A percentile compares a stretch with the other conserved stretches of the same genome.
These are phyloP conservation scores for Arthrobotrys megalospora DNA, from an alignment of 2,329 filamentous ascomycete species.

Conservation along the genomic window DNA sequence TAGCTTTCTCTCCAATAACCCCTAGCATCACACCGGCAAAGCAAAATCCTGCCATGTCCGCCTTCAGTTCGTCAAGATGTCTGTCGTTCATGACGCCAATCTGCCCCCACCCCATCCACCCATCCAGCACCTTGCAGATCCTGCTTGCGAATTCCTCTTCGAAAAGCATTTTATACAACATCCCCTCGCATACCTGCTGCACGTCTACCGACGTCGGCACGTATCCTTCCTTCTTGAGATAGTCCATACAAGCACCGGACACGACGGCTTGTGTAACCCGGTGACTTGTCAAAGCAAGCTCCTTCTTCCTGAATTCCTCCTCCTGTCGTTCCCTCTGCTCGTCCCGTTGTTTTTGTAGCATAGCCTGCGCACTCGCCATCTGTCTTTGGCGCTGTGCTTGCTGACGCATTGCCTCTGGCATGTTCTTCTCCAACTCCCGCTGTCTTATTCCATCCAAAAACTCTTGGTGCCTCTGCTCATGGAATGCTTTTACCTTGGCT, in stretches of 20 bases:
- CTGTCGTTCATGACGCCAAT: conserved; percentile 71
- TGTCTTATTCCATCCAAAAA: conserved; percentile 68
- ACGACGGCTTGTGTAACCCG: conserved; percentile 70
- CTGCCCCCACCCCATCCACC: conserved; percentile 73
- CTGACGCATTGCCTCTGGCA: conserved; percentile 69
- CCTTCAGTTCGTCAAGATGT: conserved; percentile 56
- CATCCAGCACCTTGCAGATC: conserved; percentile 70
- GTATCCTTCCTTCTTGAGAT: conserved; percentile 70
- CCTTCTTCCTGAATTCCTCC: conserved; percentile 57
- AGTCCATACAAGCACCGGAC: conserved; percentile 69
- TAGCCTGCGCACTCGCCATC: conserved; percentile 55
- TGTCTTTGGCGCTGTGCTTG: conserved; percentile 68
- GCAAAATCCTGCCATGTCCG: conserved; percentile 41
- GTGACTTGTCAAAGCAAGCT: conserved; percentile 61
- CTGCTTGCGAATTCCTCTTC: conserved; percentile 69
- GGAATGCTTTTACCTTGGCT: conserved; percentile 67
- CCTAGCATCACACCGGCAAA: conserved; percentile 45
- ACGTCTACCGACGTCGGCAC: conserved; percentile 69
- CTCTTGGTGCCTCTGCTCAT: conserved; percentile 67
- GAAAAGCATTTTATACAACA: conserved; percentile 72
- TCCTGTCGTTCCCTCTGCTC: conserved; percentile 51
- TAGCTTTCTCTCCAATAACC: conserved; percentile 51
- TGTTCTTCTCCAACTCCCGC: conserved; percentile 69
- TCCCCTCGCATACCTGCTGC: conserved; percentile 69
- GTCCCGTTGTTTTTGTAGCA: conserved; percentile 49